A percentile compares a stretch with the other conserved stretches of the same genome.
Evolutionary conservation across 2,329 filamentous ascomycete species (phyloP).

Genomic region (Colletotrichum echinochloae): DNA sequence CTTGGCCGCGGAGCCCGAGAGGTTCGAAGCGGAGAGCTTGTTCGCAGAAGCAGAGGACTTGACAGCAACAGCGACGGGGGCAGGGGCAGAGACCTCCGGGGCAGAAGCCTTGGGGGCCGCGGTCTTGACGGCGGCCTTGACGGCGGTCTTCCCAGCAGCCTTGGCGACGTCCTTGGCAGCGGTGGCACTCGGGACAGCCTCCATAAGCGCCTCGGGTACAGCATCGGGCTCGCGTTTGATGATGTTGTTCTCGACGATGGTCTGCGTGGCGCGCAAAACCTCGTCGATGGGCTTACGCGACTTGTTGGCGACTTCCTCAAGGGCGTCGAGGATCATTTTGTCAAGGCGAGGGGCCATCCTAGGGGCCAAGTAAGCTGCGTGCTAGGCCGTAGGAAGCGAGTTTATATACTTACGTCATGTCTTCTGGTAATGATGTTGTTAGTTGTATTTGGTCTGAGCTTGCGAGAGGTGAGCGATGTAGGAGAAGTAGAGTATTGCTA

Average conservation of each 20-base stretch:
- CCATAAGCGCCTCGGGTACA: rapidly evolving
- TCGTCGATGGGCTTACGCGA: neutral
- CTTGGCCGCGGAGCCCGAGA: neutral
- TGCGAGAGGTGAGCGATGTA: neutral
- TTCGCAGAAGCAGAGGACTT: neutral
- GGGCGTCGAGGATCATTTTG: neutral
- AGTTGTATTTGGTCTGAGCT: neutral
- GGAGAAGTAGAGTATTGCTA: neutral
- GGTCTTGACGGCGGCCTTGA: no score
- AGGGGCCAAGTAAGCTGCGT: neutral
- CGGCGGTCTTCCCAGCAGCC: no score
- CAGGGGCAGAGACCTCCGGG: neutral
- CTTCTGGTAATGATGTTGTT: neutral
- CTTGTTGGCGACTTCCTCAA: neutral
- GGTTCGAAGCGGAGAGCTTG: neutral
- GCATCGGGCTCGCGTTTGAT: neutral
- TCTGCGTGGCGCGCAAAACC: neutral
- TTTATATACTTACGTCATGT: neutral
- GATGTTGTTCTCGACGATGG: neutral
- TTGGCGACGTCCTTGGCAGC: neutral
- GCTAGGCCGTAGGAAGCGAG: neutral
- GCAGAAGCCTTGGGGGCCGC: neutral
- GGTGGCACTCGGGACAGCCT: no score
- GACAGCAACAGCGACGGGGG: neutral
- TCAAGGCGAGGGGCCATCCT: neutral